Conservation (phyloP, 169 alveolate genomes). For the Plasmodium relictum region DNA sequence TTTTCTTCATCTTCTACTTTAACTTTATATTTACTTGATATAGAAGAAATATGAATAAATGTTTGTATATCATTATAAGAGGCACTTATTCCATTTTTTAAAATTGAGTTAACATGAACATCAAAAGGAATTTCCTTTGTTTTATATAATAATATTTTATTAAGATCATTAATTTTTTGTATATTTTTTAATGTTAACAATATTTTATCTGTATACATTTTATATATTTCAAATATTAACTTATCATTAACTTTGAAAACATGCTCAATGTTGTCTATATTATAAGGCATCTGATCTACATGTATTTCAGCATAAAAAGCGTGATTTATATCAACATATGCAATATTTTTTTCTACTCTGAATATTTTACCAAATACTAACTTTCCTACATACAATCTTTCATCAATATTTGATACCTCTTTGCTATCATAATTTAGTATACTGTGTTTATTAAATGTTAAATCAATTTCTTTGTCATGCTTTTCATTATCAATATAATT, state of each 20-base stretch:
- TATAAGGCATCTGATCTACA: constrained; percentile 73
- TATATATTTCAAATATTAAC: constrained; percentile 72
- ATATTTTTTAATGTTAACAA: constrained; percentile 74
- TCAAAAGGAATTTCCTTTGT: constrained; percentile 64
- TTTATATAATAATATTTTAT: constrained; percentile 51
- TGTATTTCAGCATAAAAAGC: constrained; percentile 73
- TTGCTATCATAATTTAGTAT: constrained; percentile 75
- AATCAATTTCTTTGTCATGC: constrained; percentile 64
- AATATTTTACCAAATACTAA: constrained; percentile 76
- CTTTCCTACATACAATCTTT: constrained; percentile 74
- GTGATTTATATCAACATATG: constrained; percentile 72
- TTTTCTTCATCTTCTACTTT: constrained; percentile 45
- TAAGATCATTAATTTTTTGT: constrained; percentile 75
- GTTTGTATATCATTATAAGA: constrained; percentile 59
- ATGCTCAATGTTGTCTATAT: constrained; percentile 33
- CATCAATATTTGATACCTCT: constrained; percentile 51
- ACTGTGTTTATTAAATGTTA: constrained; percentile 49
- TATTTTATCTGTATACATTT: constrained; percentile 69
- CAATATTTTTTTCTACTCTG: constrained; percentile 62
- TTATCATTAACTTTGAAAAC: constrained; percentile 75
- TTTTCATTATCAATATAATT: constrained; percentile 66
- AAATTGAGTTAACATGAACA: constrained; percentile 35
- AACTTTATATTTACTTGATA: constrained; percentile 54
- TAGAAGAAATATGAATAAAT: constrained; percentile 66
- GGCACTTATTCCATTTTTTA: constrained; percentile 71